A percentile compares a stretch with the other conserved stretches of the same genome.
phyloP scores from a whole-genome alignment of 805 yeast genomes.

The Cyberlindnera euphorbiae region DNA sequence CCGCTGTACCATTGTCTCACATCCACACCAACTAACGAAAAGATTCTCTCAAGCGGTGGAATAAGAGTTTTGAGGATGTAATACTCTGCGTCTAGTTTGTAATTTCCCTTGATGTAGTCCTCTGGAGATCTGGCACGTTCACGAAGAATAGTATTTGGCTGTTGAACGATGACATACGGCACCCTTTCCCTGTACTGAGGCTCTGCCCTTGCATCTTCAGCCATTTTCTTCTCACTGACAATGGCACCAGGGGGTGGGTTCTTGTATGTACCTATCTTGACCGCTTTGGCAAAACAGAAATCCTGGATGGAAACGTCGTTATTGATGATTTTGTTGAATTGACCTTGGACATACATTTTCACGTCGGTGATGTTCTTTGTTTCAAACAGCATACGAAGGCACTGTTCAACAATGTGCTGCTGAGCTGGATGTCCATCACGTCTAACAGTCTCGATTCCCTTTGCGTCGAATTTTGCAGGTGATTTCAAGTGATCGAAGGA shows the following conservation, averaged over 20 bases:
- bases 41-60: conserved; percentile 85
- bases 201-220: conserved; percentile 62
- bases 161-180: conserved; percentile 75
- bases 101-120: conserved; percentile 46
- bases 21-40: conserved; percentile 80
- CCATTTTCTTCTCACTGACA: conserved; percentile 59
- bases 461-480: conserved; percentile 80
- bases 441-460: conserved; percentile 92
- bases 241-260: conserved; percentile 91
- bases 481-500: conserved; percentile 52
- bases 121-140: conserved; percentile 81
- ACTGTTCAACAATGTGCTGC: conserved; percentile 70
- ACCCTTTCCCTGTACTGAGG: conserved; percentile 90
- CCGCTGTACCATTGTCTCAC: conserved; percentile 70
- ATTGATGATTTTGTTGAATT: conserved; percentile 61
- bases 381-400: conserved; percentile 65
- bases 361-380: conserved; percentile 66
- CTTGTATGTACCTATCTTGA: conserved; percentile 77
- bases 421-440: conserved; percentile 95
- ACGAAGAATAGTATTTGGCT: conserved; percentile 52
- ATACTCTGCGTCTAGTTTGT: conserved; percentile 72
- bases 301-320: conserved; percentile 70
- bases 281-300: conserved; percentile 89
- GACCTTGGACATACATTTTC: conserved; percentile 56
- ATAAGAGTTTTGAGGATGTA: conserved; percentile 79